These are phyloP conservation scores for Colletotrichum cuscutae DNA, from an alignment of 2,329 filamentous ascomycete species.

Conservation along the genomic window DNA sequence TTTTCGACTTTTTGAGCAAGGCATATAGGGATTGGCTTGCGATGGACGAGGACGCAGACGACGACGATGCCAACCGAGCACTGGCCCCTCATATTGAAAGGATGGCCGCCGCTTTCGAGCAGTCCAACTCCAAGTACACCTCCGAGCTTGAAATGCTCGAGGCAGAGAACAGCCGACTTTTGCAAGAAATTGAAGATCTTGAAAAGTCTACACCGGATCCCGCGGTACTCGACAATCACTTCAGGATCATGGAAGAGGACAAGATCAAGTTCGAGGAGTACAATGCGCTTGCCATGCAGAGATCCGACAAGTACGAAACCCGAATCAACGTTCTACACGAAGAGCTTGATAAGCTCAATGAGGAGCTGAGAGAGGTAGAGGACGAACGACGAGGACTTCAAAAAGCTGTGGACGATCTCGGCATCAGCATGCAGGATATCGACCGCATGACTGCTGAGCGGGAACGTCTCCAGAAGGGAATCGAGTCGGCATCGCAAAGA, in stretches of 20 bases:
- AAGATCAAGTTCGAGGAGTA: conserved; percentile 96
- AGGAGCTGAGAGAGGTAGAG: conserved; percentile 82
- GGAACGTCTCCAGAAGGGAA: conserved; percentile 89
- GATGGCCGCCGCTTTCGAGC: conserved; percentile 90
- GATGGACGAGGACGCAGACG: conserved; percentile 88
- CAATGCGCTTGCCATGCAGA: conserved; percentile 84
- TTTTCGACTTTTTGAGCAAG: conserved; percentile 89
- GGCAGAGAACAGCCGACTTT: conserved; percentile 82
- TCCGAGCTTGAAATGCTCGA: conserved; percentile 88
- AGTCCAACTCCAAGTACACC: conserved; percentile 83
- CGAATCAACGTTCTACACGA: conserved; percentile 85
- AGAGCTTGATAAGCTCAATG: conserved; percentile 81
- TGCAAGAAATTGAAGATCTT: conserved; percentile 88
- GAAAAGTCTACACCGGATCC: conserved; percentile 88
- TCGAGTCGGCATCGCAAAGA: conserved; percentile 79
- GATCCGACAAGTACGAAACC: conserved; percentile 88
- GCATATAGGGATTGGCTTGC: conserved; percentile 95
- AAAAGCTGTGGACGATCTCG: conserved; percentile 88
- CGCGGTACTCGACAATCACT: conserved; percentile 85
- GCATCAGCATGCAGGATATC: conserved; percentile 97
- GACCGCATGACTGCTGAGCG: conserved; percentile 98
- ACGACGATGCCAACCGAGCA: conserved; percentile 83
- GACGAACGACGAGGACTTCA: conserved; percentile 84
- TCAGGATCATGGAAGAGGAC: conserved; percentile 94
- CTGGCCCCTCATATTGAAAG: conserved; percentile 85